Evolutionary conservation across 306 rosid species (phyloP), one percentile per base, ranked within the genome.

Genomic region (Carpinus viminea): DNA sequence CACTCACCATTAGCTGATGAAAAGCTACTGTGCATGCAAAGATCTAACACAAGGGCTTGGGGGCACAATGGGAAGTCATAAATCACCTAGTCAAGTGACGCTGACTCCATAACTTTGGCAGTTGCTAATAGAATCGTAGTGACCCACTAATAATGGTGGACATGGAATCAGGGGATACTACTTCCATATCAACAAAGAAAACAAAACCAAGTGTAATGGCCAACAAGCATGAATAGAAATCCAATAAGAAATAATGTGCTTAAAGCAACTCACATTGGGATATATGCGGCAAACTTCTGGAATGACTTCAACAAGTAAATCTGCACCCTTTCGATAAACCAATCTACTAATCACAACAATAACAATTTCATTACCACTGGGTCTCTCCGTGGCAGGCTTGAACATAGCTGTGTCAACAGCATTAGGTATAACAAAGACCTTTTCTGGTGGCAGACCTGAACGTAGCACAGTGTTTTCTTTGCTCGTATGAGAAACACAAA

Each of bases 401-500:
- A 94, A 90, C 97, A 94, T 94, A 72, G 97, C 88, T 41, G 96
- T 94, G 84, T 92, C 98, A 66, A 91, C 98, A 76, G 97, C 98
- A 85, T 91, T 92, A 53, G 98, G 98, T 79, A 94, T 74, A 20
- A 94, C 96, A 81, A 88, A 94, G 83, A 92, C 98, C 84, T 88
- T 94, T 75, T 89, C 97, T 3, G 97, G 91, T 16, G 94, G 95
- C 86, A 94, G 82, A 84, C 97, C 97, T 73, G 97, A 90, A 62
- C 96, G 86, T 77, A 91, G 80, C 64, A 90, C 98, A 0, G 97
- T 94, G 91, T 94, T 94, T 82, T 94, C 97, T 89, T 91, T 92
- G 94, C 97, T 94, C 61, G 95, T 91, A 84, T 94, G 98, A 64
- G 97, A 94, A 79, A 94, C 97, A 83, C 98, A 94, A 74, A 94